Conservation (phyloP, 148 eudicot genomes). For the Rhododendron mucronatum region DNA sequence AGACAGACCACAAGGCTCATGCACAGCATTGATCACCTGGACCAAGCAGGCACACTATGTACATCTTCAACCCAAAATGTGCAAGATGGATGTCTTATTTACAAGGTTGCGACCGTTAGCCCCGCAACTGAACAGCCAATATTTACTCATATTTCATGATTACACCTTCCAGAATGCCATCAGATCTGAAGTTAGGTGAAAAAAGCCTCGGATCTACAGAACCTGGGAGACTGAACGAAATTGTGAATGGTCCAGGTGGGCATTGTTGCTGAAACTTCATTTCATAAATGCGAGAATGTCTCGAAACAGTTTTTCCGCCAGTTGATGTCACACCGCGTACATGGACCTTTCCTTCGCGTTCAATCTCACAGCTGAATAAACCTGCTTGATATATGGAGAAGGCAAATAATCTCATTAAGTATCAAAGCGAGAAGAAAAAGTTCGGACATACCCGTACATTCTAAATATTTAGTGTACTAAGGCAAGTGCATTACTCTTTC, state of each 20-base stretch:
- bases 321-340: constrained; percentile 49
- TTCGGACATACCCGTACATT: background rate
- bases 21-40: background rate
- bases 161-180: constrained; percentile 41
- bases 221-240: constrained; percentile 39
- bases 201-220: constrained; percentile 44
- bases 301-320: constrained; percentile 35
- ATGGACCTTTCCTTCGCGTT: constrained; percentile 64
- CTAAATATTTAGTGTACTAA: background rate
- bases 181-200: constrained; percentile 32
- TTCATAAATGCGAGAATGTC: constrained; percentile 38
- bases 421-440: background rate
- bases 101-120: background rate
- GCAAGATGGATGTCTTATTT: background rate
- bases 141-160: constrained; percentile 24
- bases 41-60: background rate
- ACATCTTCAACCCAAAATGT: background rate
- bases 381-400: constrained; percentile 33
- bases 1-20: background rate
- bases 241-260: constrained; percentile 37
- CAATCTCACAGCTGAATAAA: constrained; percentile 72
- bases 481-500: background rate
- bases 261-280: constrained; percentile 39
- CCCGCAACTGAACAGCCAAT: background rate
- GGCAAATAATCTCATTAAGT: background rate